Conservation (phyloP, 306 rosid species). For the Lathyrus tuberosus region DNA sequence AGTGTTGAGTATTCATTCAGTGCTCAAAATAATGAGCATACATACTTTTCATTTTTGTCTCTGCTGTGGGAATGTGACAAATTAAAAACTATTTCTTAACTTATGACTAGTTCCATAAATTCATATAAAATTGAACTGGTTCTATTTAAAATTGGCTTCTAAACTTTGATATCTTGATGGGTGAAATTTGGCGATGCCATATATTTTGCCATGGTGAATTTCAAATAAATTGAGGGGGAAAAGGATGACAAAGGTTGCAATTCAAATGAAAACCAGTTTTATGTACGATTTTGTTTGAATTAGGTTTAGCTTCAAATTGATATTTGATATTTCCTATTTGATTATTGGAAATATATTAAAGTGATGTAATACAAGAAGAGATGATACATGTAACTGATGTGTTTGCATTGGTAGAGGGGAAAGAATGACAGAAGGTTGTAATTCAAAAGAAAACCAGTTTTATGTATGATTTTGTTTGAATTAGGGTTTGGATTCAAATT, state of each 20-base stretch:
- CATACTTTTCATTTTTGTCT: slow-evolving; percentile 17
- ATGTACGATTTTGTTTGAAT: slow-evolving; percentile 12
- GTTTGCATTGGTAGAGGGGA: slow-evolving; percentile 57
- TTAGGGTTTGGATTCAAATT: neutral
- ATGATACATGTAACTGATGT: slow-evolving; percentile 85
- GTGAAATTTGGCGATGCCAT: neutral
- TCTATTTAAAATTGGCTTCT: slow-evolving; percentile 7
- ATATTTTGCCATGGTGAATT: neutral
- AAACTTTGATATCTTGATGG: slow-evolving; percentile 6
- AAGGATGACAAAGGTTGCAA: slow-evolving; percentile 12
- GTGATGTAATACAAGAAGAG: slow-evolving; percentile 41
- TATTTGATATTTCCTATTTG: slow-evolving; percentile 24
- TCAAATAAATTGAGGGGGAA: slow-evolving; percentile 25
- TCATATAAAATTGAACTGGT: slow-evolving; percentile 19
- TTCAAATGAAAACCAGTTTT: slow-evolving; percentile 16
- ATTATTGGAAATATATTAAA: slow-evolving; percentile 31
- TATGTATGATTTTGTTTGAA: neutral
- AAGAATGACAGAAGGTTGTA: slow-evolving; percentile 9
- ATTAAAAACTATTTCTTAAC: slow-evolving; percentile 27
- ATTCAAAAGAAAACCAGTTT: slow-evolving; percentile 16
- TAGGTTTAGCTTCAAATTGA: neutral
- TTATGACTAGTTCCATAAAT: slow-evolving; percentile 22
- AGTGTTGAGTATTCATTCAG: slow-evolving; percentile 18
- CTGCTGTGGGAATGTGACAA: slow-evolving; percentile 16
- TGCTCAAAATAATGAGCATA: slow-evolving; percentile 27